Evolutionary conservation across 2,329 filamentous ascomycete species (phyloP).

Genomic region (Penicillium griseofulvum): DNA sequence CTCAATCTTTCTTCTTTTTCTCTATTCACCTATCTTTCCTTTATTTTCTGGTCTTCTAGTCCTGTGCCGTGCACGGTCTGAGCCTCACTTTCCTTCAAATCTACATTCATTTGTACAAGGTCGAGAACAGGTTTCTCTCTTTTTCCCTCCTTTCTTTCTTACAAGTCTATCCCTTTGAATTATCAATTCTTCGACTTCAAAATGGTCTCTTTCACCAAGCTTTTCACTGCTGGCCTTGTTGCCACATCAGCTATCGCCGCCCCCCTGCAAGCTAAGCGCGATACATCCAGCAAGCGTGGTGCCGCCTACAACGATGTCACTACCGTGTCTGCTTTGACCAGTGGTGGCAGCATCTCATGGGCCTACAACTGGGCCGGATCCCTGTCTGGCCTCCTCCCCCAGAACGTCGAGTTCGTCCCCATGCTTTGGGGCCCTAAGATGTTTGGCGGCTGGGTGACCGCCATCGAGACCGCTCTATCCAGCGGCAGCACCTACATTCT

Average conservation of each 20-base stretch:
- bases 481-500: constrained; percentile 40
- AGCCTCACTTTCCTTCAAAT: constrained; percentile 25
- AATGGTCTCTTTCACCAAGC: constrained; percentile 41
- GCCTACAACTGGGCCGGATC: constrained; percentile 47
- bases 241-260: constrained; percentile 35
- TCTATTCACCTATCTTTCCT: constrained; percentile 12
- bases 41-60: constrained; percentile 16
- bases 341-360: constrained; percentile 37
- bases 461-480: constrained; percentile 34
- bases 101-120: constrained; percentile 12
- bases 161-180: constrained; percentile 6
- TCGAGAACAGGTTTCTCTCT: constrained; percentile 26
- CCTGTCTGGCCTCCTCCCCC: constrained; percentile 30
- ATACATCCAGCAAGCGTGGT: constrained; percentile 28
- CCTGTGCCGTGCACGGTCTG: constrained; percentile 37
- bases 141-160: constrained; percentile 17
- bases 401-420: constrained; percentile 43
- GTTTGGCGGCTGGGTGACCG: constrained; percentile 36
- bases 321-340: constrained; percentile 33
- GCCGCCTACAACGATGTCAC: constrained; percentile 42
- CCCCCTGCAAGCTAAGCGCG: constrained; percentile 29
- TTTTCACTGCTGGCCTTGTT: constrained; percentile 35
- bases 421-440: constrained; percentile 46
- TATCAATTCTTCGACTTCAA: constrained; percentile 10
- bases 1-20: constrained; percentile 5